phyloP scores from a whole-genome alignment of 75 land plant species.

The Pseudotsuga menziesii region DNA sequence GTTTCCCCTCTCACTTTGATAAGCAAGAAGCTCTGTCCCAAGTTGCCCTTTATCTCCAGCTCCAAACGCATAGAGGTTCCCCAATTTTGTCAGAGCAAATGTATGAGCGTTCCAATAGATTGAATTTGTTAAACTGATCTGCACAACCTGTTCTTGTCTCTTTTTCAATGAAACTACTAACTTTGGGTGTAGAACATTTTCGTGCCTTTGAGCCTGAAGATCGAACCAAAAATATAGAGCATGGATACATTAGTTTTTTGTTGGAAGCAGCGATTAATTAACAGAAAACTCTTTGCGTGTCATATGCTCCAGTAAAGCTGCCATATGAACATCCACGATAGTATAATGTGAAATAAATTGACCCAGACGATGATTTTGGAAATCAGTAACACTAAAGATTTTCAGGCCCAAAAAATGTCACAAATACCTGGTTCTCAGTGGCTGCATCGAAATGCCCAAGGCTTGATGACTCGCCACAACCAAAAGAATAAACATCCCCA shows the following conservation, averaged over 20 bases:
- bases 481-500: conserved; percentile 85
- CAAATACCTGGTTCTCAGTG: conserved; percentile 55
- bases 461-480: conserved; percentile 76
- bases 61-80: conserved; percentile 75
- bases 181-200: conserved; percentile 58
- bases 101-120: conserved; percentile 92
- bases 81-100: conserved; percentile 68
- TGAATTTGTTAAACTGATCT: conserved; percentile 76
- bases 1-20: conserved; percentile 50
- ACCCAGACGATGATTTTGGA: background rate
- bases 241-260: background rate
- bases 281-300: background rate
- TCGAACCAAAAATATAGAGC: conserved; percentile 1
- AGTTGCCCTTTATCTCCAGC: conserved; percentile 88
- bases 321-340: background rate
- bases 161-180: conserved; percentile 58
- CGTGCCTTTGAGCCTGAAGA: conserved; percentile 47
- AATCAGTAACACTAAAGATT: background rate
- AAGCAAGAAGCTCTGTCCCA: conserved; percentile 45
- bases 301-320: conserved; percentile 5
- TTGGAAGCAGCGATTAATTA: background rate
- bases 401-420: background rate
- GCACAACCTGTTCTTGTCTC: conserved; percentile 56
- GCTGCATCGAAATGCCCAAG: conserved; percentile 50
- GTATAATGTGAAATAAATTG: background rate